Base-by-base conservation (phyloP, 768 basidiomycete species). In the Fistulinella prunicolor region DNA sequence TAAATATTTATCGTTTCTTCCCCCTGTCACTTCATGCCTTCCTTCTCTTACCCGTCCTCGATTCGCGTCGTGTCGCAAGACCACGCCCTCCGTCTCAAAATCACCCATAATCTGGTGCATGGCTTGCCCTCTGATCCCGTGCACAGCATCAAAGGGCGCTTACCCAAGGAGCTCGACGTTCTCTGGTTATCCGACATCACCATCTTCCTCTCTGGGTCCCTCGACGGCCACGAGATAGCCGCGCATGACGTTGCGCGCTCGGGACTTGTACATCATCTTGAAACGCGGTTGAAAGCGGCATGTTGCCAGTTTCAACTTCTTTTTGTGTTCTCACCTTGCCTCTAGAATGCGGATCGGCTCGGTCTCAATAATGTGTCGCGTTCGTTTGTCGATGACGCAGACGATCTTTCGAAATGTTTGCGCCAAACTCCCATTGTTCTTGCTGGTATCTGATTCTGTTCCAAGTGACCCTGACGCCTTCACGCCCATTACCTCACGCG, bases 291-390 rank as follows among this genome's bases (percentile, higher is more conserved):
- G 26, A 71, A 68, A 56, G 56, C 64, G 71, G 85, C 77, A 69
- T 43, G 69, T 46, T 49, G 20, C 28, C 8, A 42, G 6, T 14
- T 13, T 32, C 23, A 22, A 30, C 42, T 29, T 45, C 46, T 36
- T 45, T 20, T 36, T 35, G 34, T 53, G 47, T 32, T 22, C 55
- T 59, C 45, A 61, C 35, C 9, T 35, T 32, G 42, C 39, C 24
- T 49, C 47, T 57, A 89, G 86, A 88, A 89, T 62, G 70, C 79
- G 17, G 53, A 59, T 34, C 72, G 73, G 49, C 74, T 89, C 10
- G 83, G 81, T 30, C 66, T 89, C 44, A 74, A 74, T 49, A 71
- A 68, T 40, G 68, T 87, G 34, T 85, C 85, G n/a, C 68, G 74
- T 49, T 56, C 76, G 19, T 74, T 73, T 52, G 60, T 81, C 19